These are phyloP conservation scores for Penicillium sp. DNA, from an alignment of 2,329 filamentous ascomycete genomes.

Conservation along the genomic window DNA sequence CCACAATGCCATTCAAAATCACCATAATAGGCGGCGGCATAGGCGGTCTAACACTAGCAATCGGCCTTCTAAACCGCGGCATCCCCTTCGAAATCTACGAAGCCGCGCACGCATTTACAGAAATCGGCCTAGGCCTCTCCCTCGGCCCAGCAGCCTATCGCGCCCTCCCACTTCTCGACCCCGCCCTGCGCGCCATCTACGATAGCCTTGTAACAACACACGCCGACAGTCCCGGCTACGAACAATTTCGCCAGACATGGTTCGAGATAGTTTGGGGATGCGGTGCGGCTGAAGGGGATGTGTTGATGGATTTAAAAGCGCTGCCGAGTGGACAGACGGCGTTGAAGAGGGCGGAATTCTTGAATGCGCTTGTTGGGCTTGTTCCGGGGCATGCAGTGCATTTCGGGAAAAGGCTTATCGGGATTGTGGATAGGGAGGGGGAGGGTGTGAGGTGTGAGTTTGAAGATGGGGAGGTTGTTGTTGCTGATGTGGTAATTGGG, in stretches of 20 bases:
- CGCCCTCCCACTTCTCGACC: conserved; percentile 57
- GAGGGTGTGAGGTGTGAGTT: conserved; percentile 26
- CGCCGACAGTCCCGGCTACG: conserved; percentile 34
- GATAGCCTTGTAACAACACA: conserved; percentile 36
- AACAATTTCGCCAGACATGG: conserved; percentile 32
- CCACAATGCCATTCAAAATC: conserved; percentile 30
- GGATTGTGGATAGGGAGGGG: not conserved
- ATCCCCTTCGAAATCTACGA: conserved; percentile 58
- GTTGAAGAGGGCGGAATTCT: conserved; percentile 34
- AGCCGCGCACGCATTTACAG: conserved; percentile 54
- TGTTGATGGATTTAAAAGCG: conserved; percentile 33
- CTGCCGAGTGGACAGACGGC: conserved; percentile 34
- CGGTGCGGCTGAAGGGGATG: conserved; percentile 22
- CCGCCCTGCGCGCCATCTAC: conserved; percentile 35
- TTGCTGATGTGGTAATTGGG: conserved; percentile 36
- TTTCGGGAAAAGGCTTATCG: conserved; percentile 36
- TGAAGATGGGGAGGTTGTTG: conserved; percentile 31
- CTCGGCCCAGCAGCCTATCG: conserved; percentile 58
- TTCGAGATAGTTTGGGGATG: conserved; percentile 34
- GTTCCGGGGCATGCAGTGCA: conserved; percentile 31
- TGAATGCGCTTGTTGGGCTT: conserved; percentile 34
- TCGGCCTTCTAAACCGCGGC: conserved; percentile 50
- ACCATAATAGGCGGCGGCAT: conserved; percentile 64
- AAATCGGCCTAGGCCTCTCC: conserved; percentile 61
- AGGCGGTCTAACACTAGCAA: conserved; percentile 56